A percentile compares a stretch with the other conserved stretches of the same genome.
Conservation (phyloP, 495 filamentous ascomycete species). For the Pyrenopolyporus hunteri region DNA sequence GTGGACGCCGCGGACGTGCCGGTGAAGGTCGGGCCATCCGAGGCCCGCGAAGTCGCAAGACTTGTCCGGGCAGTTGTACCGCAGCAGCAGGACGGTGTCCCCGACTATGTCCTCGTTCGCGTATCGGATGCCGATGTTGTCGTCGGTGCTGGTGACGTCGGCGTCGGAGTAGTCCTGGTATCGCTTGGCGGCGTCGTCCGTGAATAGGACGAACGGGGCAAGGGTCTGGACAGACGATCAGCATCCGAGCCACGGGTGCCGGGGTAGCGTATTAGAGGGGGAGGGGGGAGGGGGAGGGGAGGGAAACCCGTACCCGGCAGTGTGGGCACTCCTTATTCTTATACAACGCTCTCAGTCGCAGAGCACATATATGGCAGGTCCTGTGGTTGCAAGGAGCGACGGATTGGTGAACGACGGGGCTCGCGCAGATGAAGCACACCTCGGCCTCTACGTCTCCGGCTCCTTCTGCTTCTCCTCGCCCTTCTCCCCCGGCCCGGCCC, state of each 20-base stretch:
- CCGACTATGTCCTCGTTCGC: constrained; percentile 84
- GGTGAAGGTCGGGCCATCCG: constrained; percentile 91
- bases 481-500: constrained; percentile 41
- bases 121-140: constrained; percentile 87
- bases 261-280: no score
- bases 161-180: constrained; percentile 78
- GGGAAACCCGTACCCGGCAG: constrained; percentile 85
- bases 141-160: constrained; percentile 77
- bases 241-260: no score
- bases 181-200: constrained; percentile 76
- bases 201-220: constrained; percentile 87
- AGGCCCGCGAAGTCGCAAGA: constrained; percentile 88
- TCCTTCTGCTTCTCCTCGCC: no score
- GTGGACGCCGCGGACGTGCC: constrained; percentile 83
- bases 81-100: constrained; percentile 84
- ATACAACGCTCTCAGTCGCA: constrained; percentile 88
- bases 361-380: constrained; percentile 92
- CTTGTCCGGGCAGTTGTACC: constrained; percentile 90
- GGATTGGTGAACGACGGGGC: constrained; percentile 78
- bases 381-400: constrained; percentile 93
- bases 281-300: no score
- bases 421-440: constrained; percentile 97
- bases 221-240: constrained; percentile 61
- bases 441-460: constrained; percentile 76
- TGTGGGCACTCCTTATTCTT: constrained; percentile 95